Base-by-base conservation (phyloP, 768 basidiomycete species). In the Termitomyces eurrhizus region DNA sequence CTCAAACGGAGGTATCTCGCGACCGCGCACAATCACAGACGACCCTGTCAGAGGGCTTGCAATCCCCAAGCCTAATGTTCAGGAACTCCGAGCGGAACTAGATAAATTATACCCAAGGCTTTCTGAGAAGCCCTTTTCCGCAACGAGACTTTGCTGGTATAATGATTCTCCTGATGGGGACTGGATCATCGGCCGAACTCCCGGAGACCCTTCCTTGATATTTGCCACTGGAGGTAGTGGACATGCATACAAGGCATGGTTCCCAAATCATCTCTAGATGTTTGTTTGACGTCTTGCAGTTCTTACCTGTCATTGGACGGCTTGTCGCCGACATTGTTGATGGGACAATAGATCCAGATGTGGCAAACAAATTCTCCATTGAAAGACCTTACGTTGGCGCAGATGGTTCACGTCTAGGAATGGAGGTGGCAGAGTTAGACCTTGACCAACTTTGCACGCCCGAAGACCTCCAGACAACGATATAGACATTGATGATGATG, bases 61-160 rank as follows among this genome's bases (percentile, higher is more conserved):
- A 32, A 89, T 98, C 52, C 94, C 96, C 0, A 80, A 74, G 58
- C 70, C 73, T 8, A 79, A 78, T 52, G 70, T 89, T 3, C 68
- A 73, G 41, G 70, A 70, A 56, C 68, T 96, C 57, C 78, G 91
- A 44, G 70, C 70, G 2, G 72, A 77, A 11, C 72, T 96, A 12
- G 69, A 73, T 21, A 69, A 73, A 36, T 75, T 93, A 29, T 95
- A 90, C 73, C 96, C 95, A 29, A 84, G 84, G 53, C 79, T 98
- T 49, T 89, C 85, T 6, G 74, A 84, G 64, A 89, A 86, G 70
- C 82, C 89, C 0, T 90, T 94, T 68, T 69, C 74, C 35, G 77
- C 77, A 7, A 95, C 94, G 12, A 76, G 95, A 61, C 72, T 98
- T 63, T 98, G 95, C 75, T 98, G 95, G 95, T 98, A 98, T 70